Base-by-base conservation (phyloP, 164 flowering plant species). In the Sextonia rubra region DNA sequence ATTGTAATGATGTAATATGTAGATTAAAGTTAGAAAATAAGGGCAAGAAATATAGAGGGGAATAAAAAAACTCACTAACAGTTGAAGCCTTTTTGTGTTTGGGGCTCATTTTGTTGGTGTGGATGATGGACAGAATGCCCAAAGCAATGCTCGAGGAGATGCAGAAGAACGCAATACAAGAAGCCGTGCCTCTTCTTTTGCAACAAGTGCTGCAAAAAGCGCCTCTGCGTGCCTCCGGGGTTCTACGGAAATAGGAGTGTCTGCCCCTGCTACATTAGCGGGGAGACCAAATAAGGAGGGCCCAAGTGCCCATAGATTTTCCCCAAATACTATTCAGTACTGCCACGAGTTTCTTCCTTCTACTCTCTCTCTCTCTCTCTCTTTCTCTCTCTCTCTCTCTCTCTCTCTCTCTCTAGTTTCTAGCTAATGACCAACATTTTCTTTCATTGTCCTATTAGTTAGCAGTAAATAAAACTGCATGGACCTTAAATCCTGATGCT, bases 261-360 rank as follows among this genome's bases (percentile, higher is more conserved):
- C 9, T 88, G 91, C 86, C 89, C 91, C 69, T 86, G 91, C 85
- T 88, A 88, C 88, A 88, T 84, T 74, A 84, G 84, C 82, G 85
- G 90, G 90, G 85, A 85, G 86, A 87, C 90, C 73, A 71, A 85
- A 81, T 47, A 77, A 69, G 89, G 88, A 18, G 82, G 88, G 25
- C 91, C 91, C 0, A 86, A 88, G 64, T 88, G 91, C 86, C 91
- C 91, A 48, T 83, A 44, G 68, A 47, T 29, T 37, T 37, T 37
- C 44, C 76, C 91, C n/a, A 73, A 71, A 20, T 87, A 89, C 55
- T 86, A 85, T 72, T 85, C 71, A 79, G 22, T 27, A 20, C 23
- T 61, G 25, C 64, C 25, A 61, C 25, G 7, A 20, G 23, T 61
- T 1, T 11, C 27, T 61, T 22, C 12, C 25, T 61, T 61, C 64